Conservation (phyloP, 2,329 filamentous ascomycete genomes). For the Monilinia vaccinii-corymbosi region DNA sequence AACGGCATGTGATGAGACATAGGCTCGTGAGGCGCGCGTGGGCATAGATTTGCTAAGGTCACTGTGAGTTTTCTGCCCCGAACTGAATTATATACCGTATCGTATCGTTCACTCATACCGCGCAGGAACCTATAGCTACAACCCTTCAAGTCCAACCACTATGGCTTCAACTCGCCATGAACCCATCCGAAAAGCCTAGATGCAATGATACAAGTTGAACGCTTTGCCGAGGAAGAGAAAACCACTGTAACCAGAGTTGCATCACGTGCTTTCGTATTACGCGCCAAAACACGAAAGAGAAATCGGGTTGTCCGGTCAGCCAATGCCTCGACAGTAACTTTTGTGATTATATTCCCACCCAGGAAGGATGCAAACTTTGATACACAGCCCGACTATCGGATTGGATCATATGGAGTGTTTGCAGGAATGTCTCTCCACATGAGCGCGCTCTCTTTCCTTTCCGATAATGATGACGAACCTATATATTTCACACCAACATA, state of each 20-base stretch:
- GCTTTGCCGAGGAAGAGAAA: not conserved
- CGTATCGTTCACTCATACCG: no score
- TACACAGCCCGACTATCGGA: not conserved
- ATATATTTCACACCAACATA: constrained; percentile 40
- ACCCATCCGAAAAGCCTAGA: no score
- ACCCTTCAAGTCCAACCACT: no score
- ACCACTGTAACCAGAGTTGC: not conserved
- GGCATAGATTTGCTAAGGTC: no score
- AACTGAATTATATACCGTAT: no score
- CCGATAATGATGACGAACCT: constrained; percentile 28
- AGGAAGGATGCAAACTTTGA: constrained; percentile 1
- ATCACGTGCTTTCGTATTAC: constrained; percentile 3
- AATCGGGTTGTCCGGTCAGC: constrained; percentile 2
- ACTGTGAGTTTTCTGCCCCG: no score
- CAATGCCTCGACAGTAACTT: constrained; percentile 7
- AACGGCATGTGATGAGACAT: no score
- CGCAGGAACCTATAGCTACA: no score
- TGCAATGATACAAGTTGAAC: no score
- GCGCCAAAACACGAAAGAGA: constrained; percentile 3
- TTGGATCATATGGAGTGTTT: constrained; percentile 9
- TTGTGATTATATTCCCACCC: not conserved
- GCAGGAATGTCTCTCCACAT: constrained; percentile 5
- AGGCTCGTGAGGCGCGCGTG: no score
- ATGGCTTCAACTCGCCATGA: no score
- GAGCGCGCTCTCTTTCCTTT: not conserved